Percentiles rank a stretch among this genome's conserved stretches.
Conservation (phyloP, 2,329 filamentous ascomycete species). For the Exserohilum turcica region DNA sequence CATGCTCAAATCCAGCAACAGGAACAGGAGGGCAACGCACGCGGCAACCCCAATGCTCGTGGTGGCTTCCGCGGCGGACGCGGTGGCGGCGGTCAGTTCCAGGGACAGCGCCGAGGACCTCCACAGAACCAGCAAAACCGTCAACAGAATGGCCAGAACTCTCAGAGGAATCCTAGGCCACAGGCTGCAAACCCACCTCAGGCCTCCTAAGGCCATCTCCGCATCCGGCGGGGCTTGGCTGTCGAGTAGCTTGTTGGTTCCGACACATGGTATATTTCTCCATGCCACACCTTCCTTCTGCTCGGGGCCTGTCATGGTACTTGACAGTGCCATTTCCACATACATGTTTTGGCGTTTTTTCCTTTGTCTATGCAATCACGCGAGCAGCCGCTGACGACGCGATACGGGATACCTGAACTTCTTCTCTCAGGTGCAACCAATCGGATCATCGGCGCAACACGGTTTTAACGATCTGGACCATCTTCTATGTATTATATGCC, state of each 20-base stretch:
- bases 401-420: slow-evolving; percentile 44
- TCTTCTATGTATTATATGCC: slow-evolving; percentile 47
- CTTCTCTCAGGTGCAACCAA: slow-evolving; percentile 38
- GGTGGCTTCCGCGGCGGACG: slow-evolving; percentile 43
- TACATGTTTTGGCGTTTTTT: slow-evolving; percentile 39
- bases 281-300: slow-evolving; percentile 41
- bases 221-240: slow-evolving; percentile 15
- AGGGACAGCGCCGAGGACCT: slow-evolving; percentile 37
- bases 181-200: slow-evolving; percentile 42
- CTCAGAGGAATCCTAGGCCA: slow-evolving; percentile 43
- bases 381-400: slow-evolving; percentile 40
- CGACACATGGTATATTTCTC: slow-evolving; percentile 18
- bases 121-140: slow-evolving; percentile 38
- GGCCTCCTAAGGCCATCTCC: slow-evolving; percentile 15
- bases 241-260: slow-evolving; percentile 41
- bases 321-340: slow-evolving; percentile 24
- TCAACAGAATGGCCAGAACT: slow-evolving; percentile 44
- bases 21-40: slow-evolving; percentile 34
- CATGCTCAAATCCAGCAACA: slow-evolving; percentile 36
- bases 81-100: slow-evolving; percentile 43
- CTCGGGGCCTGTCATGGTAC: slow-evolving; percentile 33
- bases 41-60: slow-evolving; percentile 30
- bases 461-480: slow-evolving; percentile 42
- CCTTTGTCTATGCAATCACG: slow-evolving; percentile 38
- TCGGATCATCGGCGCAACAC: slow-evolving; percentile 41